phyloP scores from a whole-genome alignment of 2,329 filamentous ascomycete genomes.

The Myotisia sp. region DNA sequence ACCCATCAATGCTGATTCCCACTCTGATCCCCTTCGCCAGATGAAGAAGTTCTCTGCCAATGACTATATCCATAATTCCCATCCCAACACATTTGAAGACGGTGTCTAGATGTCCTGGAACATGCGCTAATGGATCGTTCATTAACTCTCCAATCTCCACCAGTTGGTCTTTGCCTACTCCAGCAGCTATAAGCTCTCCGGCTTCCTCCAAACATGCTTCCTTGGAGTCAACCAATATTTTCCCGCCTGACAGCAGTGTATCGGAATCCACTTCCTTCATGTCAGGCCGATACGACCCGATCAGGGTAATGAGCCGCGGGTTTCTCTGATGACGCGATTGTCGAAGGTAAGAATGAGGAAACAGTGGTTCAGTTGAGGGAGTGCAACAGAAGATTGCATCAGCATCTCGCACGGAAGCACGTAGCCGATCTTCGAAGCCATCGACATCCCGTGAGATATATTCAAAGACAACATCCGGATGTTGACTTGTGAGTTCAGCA shows the following conservation, averaged over 20 bases:
- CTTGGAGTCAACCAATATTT: slow-evolving; percentile 50
- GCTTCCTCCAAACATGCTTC: slow-evolving; percentile 34
- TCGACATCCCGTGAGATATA: slow-evolving; percentile 6
- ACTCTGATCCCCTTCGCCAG: slow-evolving; percentile 21
- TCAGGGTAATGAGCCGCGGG: slow-evolving; percentile 37
- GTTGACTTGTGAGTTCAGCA: slow-evolving; percentile 21
- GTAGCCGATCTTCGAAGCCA: slow-evolving; percentile 16
- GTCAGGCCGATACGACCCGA: slow-evolving; percentile 42
- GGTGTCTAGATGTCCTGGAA: slow-evolving; percentile 23
- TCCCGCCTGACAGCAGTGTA: slow-evolving; percentile 41
- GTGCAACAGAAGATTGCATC: slow-evolving; percentile 39
- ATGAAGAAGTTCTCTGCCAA: slow-evolving; percentile 29
- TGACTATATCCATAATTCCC: slow-evolving; percentile 37
- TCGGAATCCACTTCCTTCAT: slow-evolving; percentile 38
- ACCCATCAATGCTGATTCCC: slow-evolving; percentile 26
- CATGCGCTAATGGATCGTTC: background rate
- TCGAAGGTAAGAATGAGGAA: slow-evolving; percentile 25
- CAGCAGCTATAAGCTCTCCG: slow-evolving; percentile 33
- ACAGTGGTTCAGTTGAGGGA: slow-evolving; percentile 32
- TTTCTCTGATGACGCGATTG: slow-evolving; percentile 19
- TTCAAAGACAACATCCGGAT: slow-evolving; percentile 20
- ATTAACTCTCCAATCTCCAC: slow-evolving; percentile 32
- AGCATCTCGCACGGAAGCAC: slow-evolving; percentile 18
- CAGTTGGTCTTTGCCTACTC: slow-evolving; percentile 24
- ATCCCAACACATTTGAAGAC: slow-evolving; percentile 40